Conservation (phyloP, 1,139 yeast genomes). For the Yamadazyma sp. region DNA sequence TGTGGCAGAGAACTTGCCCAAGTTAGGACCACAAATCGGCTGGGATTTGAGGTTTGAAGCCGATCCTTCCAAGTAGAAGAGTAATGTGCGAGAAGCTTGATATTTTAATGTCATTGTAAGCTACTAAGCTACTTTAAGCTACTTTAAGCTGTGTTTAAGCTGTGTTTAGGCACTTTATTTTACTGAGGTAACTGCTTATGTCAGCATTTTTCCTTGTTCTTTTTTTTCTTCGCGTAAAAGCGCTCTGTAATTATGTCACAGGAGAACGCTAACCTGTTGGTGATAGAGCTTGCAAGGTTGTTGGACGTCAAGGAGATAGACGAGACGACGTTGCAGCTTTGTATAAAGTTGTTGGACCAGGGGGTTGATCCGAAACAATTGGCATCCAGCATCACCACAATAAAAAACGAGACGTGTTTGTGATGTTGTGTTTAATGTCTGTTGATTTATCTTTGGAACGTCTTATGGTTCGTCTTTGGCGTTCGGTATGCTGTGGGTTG, state of each 20-base stretch:
- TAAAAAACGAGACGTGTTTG: slow-evolving; percentile 7
- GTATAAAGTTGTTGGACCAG: slow-evolving; percentile 37
- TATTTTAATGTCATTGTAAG: too few species aligned
- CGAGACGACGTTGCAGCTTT: slow-evolving; percentile 31
- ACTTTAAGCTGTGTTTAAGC: too few species aligned
- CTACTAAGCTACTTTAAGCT: too few species aligned
- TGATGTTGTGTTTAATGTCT: background rate
- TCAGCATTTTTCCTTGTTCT: too few species aligned
- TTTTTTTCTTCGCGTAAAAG: too few species aligned
- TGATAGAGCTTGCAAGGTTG: slow-evolving; percentile 28
- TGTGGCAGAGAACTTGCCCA: slow-evolving; percentile 92
- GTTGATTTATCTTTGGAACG: background rate
- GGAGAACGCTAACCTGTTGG: slow-evolving; percentile 16
- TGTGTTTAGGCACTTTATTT: too few species aligned
- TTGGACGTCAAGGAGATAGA: slow-evolving; percentile 27
- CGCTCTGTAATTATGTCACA: slow-evolving; percentile 3
- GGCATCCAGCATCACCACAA: slow-evolving; percentile 18
- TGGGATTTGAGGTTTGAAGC: slow-evolving; percentile 93
- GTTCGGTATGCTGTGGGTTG: too few species aligned
- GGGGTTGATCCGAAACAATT: slow-evolving; percentile 37
- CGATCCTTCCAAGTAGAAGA: slow-evolving; percentile 41
- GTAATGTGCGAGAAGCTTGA: too few species aligned
- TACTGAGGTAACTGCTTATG: background rate
- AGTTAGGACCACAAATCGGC: slow-evolving; percentile 82
- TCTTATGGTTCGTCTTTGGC: too few species aligned